Conservation (phyloP, 2,329 filamentous ascomycete genomes). For the Aspergillus fischeri region DNA sequence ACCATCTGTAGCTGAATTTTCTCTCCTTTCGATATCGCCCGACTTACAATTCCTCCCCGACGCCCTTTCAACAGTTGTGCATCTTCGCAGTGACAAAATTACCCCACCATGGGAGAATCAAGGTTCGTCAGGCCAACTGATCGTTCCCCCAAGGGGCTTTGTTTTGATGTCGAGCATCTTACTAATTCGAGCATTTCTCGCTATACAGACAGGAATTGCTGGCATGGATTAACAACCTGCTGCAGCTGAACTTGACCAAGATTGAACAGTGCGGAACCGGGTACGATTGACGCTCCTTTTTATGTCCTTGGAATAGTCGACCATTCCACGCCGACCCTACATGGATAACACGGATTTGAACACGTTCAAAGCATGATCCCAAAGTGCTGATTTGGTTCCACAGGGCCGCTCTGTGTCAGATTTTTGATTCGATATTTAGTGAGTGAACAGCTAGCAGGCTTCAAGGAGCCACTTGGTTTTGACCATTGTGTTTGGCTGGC, state of each 20-base stretch:
- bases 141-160: constrained; percentile 13
- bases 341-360: background rate
- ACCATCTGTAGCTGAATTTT: background rate
- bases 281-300: constrained; percentile 50
- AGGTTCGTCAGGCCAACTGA: constrained; percentile 43
- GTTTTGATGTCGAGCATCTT: constrained; percentile 7
- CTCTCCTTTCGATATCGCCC: background rate
- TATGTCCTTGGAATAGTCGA: background rate
- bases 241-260: constrained; percentile 97
- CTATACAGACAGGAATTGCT: constrained; percentile 82
- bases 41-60: background rate
- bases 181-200: constrained; percentile 7
- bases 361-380: background rate
- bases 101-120: constrained; percentile 60
- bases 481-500: background rate
- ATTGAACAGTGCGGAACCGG: constrained; percentile 99
- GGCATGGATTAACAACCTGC: constrained; percentile 93
- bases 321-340: background rate
- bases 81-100: constrained; percentile 13
- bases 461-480: background rate
- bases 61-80: background rate
- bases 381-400: constrained; percentile 11
- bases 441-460: constrained; percentile 26
- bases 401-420: constrained; percentile 91
- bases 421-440: constrained; percentile 97